These are phyloP conservation scores for Cryphonectria japonica DNA, from an alignment of 2,329 filamentous ascomycete species.

Conservation along the genomic window DNA sequence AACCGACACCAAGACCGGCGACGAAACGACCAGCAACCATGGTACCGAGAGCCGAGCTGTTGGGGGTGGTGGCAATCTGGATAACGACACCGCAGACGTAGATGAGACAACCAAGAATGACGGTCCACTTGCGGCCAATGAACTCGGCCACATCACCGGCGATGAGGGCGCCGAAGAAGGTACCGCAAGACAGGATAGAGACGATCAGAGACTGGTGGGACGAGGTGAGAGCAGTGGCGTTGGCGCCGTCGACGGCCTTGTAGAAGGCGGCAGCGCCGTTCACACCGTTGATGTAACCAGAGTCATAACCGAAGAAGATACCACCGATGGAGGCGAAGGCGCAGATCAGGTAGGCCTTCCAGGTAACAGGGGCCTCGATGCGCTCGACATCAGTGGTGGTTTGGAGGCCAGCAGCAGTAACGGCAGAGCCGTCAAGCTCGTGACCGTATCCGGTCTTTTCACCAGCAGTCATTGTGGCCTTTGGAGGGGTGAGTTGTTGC, in stretches of 20 bases:
- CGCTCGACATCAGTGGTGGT: constrained; percentile 57
- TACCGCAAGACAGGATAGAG: constrained; percentile 76
- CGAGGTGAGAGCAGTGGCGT: constrained; percentile 41
- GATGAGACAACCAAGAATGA: constrained; percentile 71
- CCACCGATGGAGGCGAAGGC: constrained; percentile 73
- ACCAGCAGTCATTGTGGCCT: constrained; percentile 21
- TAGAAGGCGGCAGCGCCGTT: constrained; percentile 58
- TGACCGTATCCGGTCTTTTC: constrained; percentile 17
- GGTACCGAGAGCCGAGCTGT: constrained; percentile 57
- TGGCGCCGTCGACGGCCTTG: constrained; percentile 51
- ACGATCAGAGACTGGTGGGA: constrained; percentile 62
- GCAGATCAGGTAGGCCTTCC: constrained; percentile 71
- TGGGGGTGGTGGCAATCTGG: constrained; percentile 59
- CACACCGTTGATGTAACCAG: constrained; percentile 74
- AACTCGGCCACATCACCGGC: constrained; percentile 78
- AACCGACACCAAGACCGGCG: constrained; percentile 78
- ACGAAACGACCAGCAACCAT: constrained; percentile 76
- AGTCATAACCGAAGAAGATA: constrained; percentile 81
- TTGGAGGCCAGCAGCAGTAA: constrained; percentile 39
- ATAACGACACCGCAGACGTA: constrained; percentile 72
- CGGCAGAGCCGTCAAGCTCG: constrained; percentile 10
- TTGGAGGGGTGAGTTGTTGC: neutral
- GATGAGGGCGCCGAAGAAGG: constrained; percentile 78
- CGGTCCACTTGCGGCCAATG: constrained; percentile 73
- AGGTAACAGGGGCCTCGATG: constrained; percentile 70